Evolutionary conservation across 306 rosid genomes (phyloP).

Genomic region (Vigna nakashimae): DNA sequence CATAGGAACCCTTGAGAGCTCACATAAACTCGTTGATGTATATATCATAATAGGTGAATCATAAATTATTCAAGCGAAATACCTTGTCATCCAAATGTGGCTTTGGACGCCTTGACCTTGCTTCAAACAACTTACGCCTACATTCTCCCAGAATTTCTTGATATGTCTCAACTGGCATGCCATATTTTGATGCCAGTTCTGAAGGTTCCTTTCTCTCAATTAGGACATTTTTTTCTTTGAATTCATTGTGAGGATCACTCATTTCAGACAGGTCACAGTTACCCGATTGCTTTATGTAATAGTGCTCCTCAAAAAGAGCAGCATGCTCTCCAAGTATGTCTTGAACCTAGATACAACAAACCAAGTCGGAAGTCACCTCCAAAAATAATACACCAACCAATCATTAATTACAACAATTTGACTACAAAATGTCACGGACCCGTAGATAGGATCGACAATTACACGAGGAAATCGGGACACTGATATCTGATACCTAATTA

Average conservation of each 20-base stretch:
- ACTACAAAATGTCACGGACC: slow-evolving; percentile 3
- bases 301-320: slow-evolving; percentile 75
- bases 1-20: slow-evolving; percentile 44
- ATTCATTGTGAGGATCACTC: slow-evolving; percentile 96
- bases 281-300: slow-evolving; percentile 72
- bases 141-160: slow-evolving; percentile 74
- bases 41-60: slow-evolving; percentile 5
- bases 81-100: slow-evolving; percentile 98
- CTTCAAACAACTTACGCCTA: slow-evolving; percentile 76
- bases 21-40: slow-evolving; percentile 21
- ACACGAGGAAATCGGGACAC: slow-evolving; percentile 17
- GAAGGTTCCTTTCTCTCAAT: slow-evolving; percentile 71
- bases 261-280: slow-evolving; percentile 84
- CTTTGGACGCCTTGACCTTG: slow-evolving; percentile 74
- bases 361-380: slow-evolving; percentile 22
- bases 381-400: slow-evolving; percentile 23
- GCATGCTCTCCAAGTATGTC: slow-evolving; percentile 89
- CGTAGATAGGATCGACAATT: not conserved
- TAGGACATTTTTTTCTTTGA: slow-evolving; percentile 79
- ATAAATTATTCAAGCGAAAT: slow-evolving; percentile 22
- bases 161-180: slow-evolving; percentile 72
- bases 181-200: slow-evolving; percentile 71
- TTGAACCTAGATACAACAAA: slow-evolving; percentile 62
- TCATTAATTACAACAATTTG: slow-evolving; percentile 14
- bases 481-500: not conserved